phyloP scores from a whole-genome alignment of 768 basidiomycete species.

The Suillus paluster region DNA sequence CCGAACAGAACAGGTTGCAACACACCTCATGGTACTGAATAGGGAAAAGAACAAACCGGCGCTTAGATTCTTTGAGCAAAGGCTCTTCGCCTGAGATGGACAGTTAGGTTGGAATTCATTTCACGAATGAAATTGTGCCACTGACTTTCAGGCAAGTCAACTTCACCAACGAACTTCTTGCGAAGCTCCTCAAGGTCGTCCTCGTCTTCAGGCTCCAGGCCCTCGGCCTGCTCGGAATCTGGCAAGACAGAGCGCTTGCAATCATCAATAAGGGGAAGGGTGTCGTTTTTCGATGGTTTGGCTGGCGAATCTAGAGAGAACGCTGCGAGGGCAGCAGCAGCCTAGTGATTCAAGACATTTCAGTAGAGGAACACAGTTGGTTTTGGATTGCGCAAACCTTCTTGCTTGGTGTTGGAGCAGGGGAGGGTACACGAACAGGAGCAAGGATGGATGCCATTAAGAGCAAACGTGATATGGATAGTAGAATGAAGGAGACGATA shows the following conservation, averaged over 20 bases:
- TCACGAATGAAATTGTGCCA: not conserved
- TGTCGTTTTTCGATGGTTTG: slow-evolving; percentile 24
- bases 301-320: slow-evolving; percentile 48
- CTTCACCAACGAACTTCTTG: slow-evolving; percentile 62
- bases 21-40: slow-evolving; percentile 88
- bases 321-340: slow-evolving; percentile 47
- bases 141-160: slow-evolving; percentile 60
- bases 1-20: not conserved
- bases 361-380: slow-evolving; percentile 9
- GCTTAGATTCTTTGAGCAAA: slow-evolving; percentile 69
- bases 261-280: slow-evolving; percentile 29
- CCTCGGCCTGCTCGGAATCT: slow-evolving; percentile 30
- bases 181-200: slow-evolving; percentile 46
- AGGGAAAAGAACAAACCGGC: slow-evolving; percentile 87
- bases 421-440: slow-evolving; percentile 26
- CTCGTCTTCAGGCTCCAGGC: slow-evolving; percentile 22
- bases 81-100: slow-evolving; percentile 65
- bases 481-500: slow-evolving; percentile 4
- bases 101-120: not conserved
- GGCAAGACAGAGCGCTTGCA: slow-evolving; percentile 37
- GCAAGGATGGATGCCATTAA: slow-evolving; percentile 27
- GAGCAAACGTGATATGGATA: slow-evolving; percentile 6
- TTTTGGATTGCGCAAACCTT: slow-evolving; percentile 38
- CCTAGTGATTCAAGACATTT: slow-evolving; percentile 20
- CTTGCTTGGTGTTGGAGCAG: slow-evolving; percentile 51